Conservation (phyloP, 345 rosid species). For the Geranium rotundifolium region DNA sequence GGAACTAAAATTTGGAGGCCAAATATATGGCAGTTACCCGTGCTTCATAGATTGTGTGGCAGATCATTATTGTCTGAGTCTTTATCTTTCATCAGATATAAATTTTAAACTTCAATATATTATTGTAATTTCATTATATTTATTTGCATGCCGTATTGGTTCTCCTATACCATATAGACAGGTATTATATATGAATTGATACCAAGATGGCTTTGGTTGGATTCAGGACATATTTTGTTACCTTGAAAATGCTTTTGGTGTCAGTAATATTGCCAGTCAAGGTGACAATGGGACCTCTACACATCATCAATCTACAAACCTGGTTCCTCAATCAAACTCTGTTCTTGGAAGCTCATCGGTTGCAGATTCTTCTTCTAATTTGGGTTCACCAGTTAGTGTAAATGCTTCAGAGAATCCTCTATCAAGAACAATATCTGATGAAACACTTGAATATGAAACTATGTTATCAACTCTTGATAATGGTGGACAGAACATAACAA, state of each 20-base stretch:
- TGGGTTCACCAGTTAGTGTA: constrained; percentile 40
- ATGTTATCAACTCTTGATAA: constrained; percentile 40
- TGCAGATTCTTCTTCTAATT: constrained; percentile 43
- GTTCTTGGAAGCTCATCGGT: constrained; percentile 44
- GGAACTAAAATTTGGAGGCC: background rate
- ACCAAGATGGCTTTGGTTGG: constrained; percentile 8
- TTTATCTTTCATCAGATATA: background rate
- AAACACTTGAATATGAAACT: constrained; percentile 66
- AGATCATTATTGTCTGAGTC: background rate
- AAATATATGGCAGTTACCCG: background rate
- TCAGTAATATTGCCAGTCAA: constrained; percentile 22
- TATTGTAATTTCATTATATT: background rate
- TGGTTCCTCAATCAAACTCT: constrained; percentile 50
- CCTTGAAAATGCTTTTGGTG: constrained; percentile 67
- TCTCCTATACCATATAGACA: background rate
- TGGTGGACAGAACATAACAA: constrained; percentile 50
- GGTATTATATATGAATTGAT: background rate
- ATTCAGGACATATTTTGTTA: constrained; percentile 68
- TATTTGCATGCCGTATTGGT: background rate
- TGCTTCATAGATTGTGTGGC: background rate
- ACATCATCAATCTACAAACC: constrained; percentile 50
- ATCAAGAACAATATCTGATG: constrained; percentile 68
- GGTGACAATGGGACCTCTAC: constrained; percentile 46
- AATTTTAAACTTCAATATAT: background rate
- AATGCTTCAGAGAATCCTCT: constrained; percentile 57